These are phyloP conservation scores for Orobanche coerulescens DNA, from an alignment of 257 asterid genomes.

Conservation along the genomic window DNA sequence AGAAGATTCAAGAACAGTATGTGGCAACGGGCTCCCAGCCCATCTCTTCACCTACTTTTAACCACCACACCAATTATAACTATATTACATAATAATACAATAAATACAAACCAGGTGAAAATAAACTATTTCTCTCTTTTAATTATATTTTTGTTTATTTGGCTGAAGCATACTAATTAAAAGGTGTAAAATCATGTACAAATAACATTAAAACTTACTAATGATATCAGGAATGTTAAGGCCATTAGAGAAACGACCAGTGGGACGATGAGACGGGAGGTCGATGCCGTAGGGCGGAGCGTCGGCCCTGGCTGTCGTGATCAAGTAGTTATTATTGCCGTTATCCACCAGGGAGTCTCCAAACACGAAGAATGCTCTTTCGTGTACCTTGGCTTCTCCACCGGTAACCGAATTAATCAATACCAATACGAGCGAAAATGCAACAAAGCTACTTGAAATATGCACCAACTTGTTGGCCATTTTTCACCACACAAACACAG, in stretches of 20 bases:
- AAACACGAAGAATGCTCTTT: conserved; percentile 34
- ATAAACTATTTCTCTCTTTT: no score
- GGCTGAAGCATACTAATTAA: no score
- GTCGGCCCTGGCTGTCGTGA: conserved; percentile 41
- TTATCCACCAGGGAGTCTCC: conserved; percentile 44
- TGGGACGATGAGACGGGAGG: conserved; percentile 36
- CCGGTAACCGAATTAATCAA: not conserved
- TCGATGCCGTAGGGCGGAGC: conserved; percentile 38
- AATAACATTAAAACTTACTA: conserved; percentile 5
- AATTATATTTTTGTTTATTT: no score
- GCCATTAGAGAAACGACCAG: conserved; percentile 41
- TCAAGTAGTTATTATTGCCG: conserved; percentile 39
- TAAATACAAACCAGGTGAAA: no score
- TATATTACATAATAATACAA: no score
- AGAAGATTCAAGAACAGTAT: conserved; percentile 56
- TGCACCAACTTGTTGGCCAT: not conserved
- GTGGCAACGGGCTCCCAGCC: conserved; percentile 60
- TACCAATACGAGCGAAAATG: conserved; percentile 6
- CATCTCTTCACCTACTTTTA: conserved; percentile 45
- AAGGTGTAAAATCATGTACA: no score
- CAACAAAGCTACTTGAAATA: not conserved
- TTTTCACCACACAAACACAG: not conserved
- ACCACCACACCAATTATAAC: not conserved
- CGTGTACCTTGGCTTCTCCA: not conserved
- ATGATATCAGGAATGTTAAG: conserved; percentile 42